Evolutionary conservation across 2,329 filamentous ascomycete species (phyloP), one percentile per base, ranked within the genome.

Genomic region (Epichloe bromicola): DNA sequence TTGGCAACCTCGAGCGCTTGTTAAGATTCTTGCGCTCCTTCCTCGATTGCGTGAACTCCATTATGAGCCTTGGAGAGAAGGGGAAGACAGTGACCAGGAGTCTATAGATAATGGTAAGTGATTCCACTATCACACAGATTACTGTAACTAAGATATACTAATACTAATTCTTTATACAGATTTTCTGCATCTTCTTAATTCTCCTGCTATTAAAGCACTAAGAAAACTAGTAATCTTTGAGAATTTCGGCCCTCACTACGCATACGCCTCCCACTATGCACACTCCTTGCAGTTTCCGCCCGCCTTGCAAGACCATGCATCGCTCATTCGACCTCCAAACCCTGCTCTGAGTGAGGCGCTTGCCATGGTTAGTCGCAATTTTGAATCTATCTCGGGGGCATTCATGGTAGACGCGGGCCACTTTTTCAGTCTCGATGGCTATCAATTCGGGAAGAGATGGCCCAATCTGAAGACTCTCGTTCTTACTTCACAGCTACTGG

Each of bases 11-110:
- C 20, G 47, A 20, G 55, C 61, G 34, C 58, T 69, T 26, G 56
- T 57, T 33, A 55, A 63, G 14, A 66, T 70, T 57, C 56, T 69
- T 52, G 54, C 61, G 11, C 61, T 61, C 44, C 60, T 69, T 52
- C 63, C 67, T 14, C 62, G 59, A 50, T 51, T 71, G 48, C 59
- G 63, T 55, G 63, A 70, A 54, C 55, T 70, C 55, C 60, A 61
- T 49, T 69, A 67, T 55, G 65, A 69, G 55, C 67, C 65, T 48
- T 26, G 1, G 1, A 26, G 23, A 26, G 23, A 1, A 26, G 23
- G 2, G 6, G 1, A 26, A 26, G 6, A 26, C 23, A 5, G 23
- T 0, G 23, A 1, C 26, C 2, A 8, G 0, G 26, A 8, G 26
- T 26, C 3, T 70, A 67, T 65, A 65, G 62, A 54, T 63, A 67